Percentiles rank a stretch among this genome's conserved stretches.
Conservation (phyloP, 192 early-diverging fungal genomes). For the Spizellomyces punctatus region DNA sequence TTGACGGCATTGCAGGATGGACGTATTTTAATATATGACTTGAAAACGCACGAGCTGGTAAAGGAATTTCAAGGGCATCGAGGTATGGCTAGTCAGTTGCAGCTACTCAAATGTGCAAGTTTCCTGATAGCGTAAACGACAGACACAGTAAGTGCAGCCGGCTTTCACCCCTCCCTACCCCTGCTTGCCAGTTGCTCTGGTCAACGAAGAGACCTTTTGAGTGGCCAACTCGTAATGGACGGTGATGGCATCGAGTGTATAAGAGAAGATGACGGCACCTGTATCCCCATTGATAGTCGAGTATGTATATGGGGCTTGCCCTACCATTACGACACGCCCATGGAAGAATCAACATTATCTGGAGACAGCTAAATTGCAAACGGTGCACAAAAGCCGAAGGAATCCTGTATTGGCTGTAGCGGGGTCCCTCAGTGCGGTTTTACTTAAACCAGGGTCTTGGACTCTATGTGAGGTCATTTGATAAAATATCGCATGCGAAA, state of each 20-base stretch:
- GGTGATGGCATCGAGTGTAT: not conserved
- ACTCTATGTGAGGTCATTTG: no score
- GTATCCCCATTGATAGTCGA: conserved; percentile 14
- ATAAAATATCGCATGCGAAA: no score
- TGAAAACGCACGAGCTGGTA: conserved; percentile 12
- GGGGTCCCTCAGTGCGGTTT: no score
- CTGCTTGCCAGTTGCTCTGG: conserved; percentile 74
- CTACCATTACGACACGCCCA: conserved; percentile 3
- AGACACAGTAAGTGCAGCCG: conserved; percentile 62
- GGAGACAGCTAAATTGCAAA: no score
- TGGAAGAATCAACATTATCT: not conserved
- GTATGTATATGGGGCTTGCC: conserved; percentile 15
- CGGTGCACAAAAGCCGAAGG: no score
- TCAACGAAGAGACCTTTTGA: conserved; percentile 49
- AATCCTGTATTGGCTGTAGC: no score
- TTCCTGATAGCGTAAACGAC: conserved; percentile 13
- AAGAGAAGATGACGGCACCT: not conserved
- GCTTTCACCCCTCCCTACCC: conserved; percentile 68
- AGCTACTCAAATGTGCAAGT: not conserved
- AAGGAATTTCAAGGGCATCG: conserved; percentile 20
- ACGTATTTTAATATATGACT: conserved; percentile 41
- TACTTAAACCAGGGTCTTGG: no score
- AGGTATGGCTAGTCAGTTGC: conserved; percentile 3
- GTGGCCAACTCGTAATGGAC: not conserved
- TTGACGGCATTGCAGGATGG: conserved; percentile 40